Percentiles rank a stretch among this genome's conserved stretches.
These are phyloP conservation scores for Lactarius evosmus DNA, from an alignment of 768 basidiomycete genomes.

Conservation along the genomic window DNA sequence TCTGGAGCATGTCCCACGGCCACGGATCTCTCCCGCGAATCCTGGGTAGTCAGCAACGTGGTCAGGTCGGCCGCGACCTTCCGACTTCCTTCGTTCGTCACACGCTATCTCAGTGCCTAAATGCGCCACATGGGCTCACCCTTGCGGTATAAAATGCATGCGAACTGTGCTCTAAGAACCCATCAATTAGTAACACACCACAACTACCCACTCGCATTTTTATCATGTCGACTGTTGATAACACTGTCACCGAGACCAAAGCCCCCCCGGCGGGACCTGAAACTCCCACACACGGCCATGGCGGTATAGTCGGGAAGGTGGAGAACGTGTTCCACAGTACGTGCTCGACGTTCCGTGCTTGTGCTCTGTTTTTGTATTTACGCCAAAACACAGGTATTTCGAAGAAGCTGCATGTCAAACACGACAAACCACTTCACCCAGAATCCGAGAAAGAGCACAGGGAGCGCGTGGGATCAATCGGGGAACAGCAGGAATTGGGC, in stretches of 20 bases:
- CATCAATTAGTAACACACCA: neutral
- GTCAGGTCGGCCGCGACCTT: neutral
- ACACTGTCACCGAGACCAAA: neutral
- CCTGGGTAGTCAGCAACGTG: neutral
- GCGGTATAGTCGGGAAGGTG: slow-evolving; percentile 2
- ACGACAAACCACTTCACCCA: neutral
- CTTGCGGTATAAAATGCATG: neutral
- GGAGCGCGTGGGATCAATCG: neutral
- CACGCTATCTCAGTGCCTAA: neutral
- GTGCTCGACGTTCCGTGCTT: neutral
- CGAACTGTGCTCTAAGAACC: neutral
- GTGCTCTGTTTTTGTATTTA: neutral
- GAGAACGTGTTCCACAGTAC: slow-evolving; percentile 2
- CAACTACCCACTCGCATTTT: neutral
- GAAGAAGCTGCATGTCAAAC: neutral
- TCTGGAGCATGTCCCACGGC: neutral
- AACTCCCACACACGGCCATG: neutral
- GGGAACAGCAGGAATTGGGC: neutral
- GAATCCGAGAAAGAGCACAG: neutral
- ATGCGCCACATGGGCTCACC: too few species aligned
- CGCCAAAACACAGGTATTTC: neutral
- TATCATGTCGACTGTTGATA: slow-evolving; percentile 1
- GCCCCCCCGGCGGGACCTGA: neutral
- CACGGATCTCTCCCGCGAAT: neutral
- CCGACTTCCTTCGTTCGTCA: neutral